Evolutionary conservation across 1,284 basidiomycete species (phyloP).

Genomic region (Kalmanozyma brasiliensis): DNA sequence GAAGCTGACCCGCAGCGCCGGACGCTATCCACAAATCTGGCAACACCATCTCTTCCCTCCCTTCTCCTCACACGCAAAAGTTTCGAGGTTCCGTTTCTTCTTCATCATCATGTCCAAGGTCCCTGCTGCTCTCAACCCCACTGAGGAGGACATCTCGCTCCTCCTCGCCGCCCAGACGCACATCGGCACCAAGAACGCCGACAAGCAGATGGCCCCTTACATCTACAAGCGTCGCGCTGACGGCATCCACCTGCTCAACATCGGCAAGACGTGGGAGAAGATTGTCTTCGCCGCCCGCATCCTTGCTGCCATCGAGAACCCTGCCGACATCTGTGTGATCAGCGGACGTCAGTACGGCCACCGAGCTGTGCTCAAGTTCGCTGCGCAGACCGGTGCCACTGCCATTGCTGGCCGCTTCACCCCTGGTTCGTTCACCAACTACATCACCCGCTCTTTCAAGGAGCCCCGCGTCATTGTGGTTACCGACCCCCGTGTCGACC

Average conservation of each 20-base stretch:
- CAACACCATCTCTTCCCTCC: constrained; percentile 25
- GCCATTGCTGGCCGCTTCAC: constrained; percentile 99
- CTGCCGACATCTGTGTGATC: constrained; percentile 96
- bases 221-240: constrained; percentile 96
- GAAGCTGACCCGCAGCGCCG: constrained; percentile 4
- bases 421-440: constrained; percentile 95
- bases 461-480: constrained; percentile 98
- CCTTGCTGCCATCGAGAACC: constrained; percentile 82
- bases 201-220: constrained; percentile 97
- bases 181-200: constrained; percentile 89
- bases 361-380: constrained; percentile 98
- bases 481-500: constrained; percentile 98
- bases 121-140: constrained; percentile 89
- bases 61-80: constrained; percentile 47
- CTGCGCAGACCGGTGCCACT: constrained; percentile 95
- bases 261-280: constrained; percentile 99
- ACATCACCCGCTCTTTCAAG: constrained; percentile 99
- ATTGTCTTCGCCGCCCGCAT: constrained; percentile 71
- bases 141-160: constrained; percentile 96
- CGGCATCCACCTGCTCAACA: constrained; percentile 97
- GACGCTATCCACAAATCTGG: constrained; percentile 19
- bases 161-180: constrained; percentile 95
- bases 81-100: constrained; percentile 49
- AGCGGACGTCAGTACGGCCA: constrained; percentile 98
- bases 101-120: constrained; percentile 73